phyloP scores from a whole-genome alignment of 208 protist species.

The Blastocrithidia nonstop region DNA sequence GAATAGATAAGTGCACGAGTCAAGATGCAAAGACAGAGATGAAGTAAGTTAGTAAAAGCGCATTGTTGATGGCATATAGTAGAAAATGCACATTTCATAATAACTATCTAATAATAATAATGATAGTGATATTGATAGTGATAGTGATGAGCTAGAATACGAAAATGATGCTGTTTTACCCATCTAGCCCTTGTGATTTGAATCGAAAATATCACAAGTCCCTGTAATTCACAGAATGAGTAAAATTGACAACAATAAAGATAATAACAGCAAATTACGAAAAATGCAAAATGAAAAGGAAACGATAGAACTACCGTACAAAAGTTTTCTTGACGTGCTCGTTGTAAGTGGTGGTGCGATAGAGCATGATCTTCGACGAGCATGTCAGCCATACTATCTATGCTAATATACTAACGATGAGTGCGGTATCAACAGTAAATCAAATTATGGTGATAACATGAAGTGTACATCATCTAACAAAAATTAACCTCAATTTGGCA shows the following conservation, averaged over 20 bases:
- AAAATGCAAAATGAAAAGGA: neutral
- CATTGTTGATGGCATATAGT: no score
- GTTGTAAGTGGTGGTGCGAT: slow-evolving; percentile 77
- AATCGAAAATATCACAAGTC: slow-evolving; percentile 8
- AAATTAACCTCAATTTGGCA: slow-evolving; percentile 26
- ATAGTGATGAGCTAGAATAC: no score
- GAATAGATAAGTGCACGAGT: no score
- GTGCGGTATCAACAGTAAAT: neutral
- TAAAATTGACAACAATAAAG: slow-evolving; percentile 5
- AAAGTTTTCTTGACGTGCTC: slow-evolving; percentile 30
- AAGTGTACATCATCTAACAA: neutral
- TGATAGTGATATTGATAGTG: no score
- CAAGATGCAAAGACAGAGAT: no score
- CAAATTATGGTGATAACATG: neutral
- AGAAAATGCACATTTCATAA: slow-evolving; percentile 7
- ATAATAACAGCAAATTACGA: slow-evolving; percentile 8
- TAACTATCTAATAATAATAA: slow-evolving; percentile 11
- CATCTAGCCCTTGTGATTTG: no score
- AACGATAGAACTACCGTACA: slow-evolving; percentile 1
- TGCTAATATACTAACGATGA: slow-evolving; percentile 24
- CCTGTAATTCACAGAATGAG: no score
- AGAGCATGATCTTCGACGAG: slow-evolving; percentile 77
- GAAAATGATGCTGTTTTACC: no score
- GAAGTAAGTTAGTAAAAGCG: no score
- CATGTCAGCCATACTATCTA: slow-evolving; percentile 37